Conservation (phyloP, 164 flowering plant species). For the Umbilicus rupestris region DNA sequence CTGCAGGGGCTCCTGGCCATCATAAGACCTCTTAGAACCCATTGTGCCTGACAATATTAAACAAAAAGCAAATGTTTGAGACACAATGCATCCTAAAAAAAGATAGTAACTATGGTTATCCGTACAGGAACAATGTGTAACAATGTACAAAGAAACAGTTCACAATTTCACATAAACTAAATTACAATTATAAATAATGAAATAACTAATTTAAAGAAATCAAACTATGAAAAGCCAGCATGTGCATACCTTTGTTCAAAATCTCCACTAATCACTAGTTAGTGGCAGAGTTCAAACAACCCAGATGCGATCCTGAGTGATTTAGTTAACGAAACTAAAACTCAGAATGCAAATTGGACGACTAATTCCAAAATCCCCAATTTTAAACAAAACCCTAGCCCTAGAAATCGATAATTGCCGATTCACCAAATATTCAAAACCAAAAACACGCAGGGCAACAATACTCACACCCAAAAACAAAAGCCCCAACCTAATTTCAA, state of each 20-base stretch:
- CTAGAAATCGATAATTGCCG: constrained; percentile 11
- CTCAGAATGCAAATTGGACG: not conserved
- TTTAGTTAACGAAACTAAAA: not conserved
- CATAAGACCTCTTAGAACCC: constrained; percentile 29
- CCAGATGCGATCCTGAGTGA: too few species aligned
- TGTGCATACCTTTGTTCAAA: not conserved
- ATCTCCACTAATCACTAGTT: not conserved
- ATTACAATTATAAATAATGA: not conserved
- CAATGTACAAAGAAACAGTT: not conserved
- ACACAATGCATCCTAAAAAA: not conserved
- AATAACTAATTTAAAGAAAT: not conserved
- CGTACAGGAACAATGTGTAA: not conserved
- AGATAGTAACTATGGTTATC: too few species aligned
- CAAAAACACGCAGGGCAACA: not conserved
- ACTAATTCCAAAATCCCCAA: constrained; percentile 2
- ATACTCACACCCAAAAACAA: constrained; percentile 4
- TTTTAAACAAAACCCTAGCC: constrained; percentile 18
- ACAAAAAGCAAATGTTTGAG: not conserved
- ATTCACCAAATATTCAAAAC: constrained; percentile 7
- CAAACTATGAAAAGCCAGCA: not conserved
- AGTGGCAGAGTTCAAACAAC: not conserved
- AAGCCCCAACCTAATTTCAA: constrained; percentile 19
- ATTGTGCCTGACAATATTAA: constrained; percentile 13
- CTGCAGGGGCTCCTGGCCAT: constrained; percentile 20
- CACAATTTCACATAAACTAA: not conserved